phyloP scores from a whole-genome alignment of 768 basidiomycete genomes.

The Lentinula guzmanii region DNA sequence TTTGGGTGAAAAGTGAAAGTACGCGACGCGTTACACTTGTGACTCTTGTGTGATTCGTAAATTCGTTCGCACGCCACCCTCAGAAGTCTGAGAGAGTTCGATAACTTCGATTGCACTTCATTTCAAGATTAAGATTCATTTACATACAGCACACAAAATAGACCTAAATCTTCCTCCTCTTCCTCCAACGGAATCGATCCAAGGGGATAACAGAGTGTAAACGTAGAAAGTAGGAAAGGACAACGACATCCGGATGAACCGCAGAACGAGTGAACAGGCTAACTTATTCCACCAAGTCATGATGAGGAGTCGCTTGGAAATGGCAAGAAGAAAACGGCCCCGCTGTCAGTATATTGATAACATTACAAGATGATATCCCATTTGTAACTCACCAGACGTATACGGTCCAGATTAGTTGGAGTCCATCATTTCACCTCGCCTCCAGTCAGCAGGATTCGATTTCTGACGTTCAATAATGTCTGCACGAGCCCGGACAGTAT shows the following conservation, averaged over 20 bases:
- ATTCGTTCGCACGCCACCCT: background rate
- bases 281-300: background rate
- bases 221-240: background rate
- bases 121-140: too few species aligned
- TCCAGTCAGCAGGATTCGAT: background rate
- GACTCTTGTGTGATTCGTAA: background rate
- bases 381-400: background rate
- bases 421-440: background rate
- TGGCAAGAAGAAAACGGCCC: background rate
- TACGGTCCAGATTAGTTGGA: background rate
- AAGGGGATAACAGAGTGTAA: background rate
- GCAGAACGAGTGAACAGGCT: background rate
- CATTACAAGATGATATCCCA: background rate
- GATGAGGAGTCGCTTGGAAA: background rate
- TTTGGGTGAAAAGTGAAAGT: slow-evolving; percentile 7
- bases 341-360: background rate
- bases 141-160: background rate
- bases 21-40: slow-evolving; percentile 4
- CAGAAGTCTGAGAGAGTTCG: background rate
- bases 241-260: background rate
- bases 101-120: background rate
- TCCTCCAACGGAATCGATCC: background rate
- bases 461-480: background rate
- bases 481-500: background rate
- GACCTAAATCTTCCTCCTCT: background rate